Conservation (phyloP, 2,329 filamentous ascomycete genomes). For the Verticillium klebahnii region DNA sequence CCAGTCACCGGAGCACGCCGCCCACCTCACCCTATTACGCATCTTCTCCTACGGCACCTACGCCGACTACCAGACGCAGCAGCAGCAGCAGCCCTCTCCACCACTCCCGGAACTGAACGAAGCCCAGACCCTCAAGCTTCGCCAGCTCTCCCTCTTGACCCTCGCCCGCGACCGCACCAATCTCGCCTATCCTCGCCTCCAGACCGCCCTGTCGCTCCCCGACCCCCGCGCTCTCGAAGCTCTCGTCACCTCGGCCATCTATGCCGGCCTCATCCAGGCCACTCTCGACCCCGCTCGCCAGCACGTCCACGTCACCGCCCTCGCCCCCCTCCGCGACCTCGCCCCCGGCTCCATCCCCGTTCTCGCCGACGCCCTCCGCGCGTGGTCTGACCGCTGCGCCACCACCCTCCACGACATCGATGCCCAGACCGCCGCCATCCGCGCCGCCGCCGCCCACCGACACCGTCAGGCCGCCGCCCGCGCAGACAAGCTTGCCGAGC, state of each 20-base stretch:
- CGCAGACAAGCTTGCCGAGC: slow-evolving; percentile 41
- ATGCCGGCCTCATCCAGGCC: slow-evolving; percentile 74
- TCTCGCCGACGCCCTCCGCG: slow-evolving; percentile 63
- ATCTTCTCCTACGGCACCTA: slow-evolving; percentile 94
- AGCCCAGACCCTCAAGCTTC: slow-evolving; percentile 77
- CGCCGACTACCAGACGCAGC: slow-evolving; percentile 56
- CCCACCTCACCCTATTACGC: slow-evolving; percentile 68
- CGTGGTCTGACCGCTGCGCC: slow-evolving; percentile 77
- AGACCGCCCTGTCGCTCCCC: slow-evolving; percentile 60
- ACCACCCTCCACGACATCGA: slow-evolving; percentile 72
- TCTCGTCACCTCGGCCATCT: slow-evolving; percentile 82
- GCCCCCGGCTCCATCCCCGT: slow-evolving; percentile 64
- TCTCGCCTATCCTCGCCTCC: slow-evolving; percentile 70
- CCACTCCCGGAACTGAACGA: slow-evolving; percentile 66
- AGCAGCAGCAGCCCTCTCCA: slow-evolving; percentile 13
- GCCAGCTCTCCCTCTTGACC: slow-evolving; percentile 82
- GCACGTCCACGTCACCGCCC: slow-evolving; percentile 70
- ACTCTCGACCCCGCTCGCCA: slow-evolving; percentile 77
- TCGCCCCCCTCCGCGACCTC: slow-evolving; percentile 83
- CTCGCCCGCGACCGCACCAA: slow-evolving; percentile 64
- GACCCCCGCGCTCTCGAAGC: slow-evolving; percentile 71
- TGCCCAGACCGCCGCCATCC: slow-evolving; percentile 65
- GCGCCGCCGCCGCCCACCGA: slow-evolving; percentile 48
- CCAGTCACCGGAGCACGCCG: slow-evolving; percentile 52
- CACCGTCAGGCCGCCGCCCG: slow-evolving; percentile 45